Conservation (phyloP, 2,329 filamentous ascomycete species). For the Boeremia exigua region DNA sequence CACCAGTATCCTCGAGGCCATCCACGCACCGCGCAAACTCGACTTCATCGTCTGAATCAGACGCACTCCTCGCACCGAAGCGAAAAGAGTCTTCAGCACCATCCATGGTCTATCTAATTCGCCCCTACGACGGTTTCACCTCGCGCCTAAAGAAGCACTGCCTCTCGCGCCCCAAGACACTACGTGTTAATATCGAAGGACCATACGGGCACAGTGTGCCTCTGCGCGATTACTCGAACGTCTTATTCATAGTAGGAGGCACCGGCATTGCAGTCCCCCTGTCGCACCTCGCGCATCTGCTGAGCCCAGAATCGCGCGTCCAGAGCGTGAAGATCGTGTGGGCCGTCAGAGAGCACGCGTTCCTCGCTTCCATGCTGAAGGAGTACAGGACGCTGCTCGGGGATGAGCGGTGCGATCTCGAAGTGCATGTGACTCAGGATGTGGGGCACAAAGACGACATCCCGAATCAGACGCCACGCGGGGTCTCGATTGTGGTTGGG, state of each 20-base stretch:
- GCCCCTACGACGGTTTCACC: slow-evolving; percentile 60
- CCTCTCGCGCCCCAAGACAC: slow-evolving; percentile 29
- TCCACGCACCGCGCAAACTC: slow-evolving; percentile 16
- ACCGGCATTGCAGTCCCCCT: slow-evolving; percentile 44
- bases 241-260: slow-evolving; percentile 47
- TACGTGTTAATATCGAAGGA: slow-evolving; percentile 57
- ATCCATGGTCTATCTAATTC: slow-evolving; percentile 55
- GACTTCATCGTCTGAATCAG: slow-evolving; percentile 32
- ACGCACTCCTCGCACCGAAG: slow-evolving; percentile 34
- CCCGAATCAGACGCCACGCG: slow-evolving; percentile 22
- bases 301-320: slow-evolving; percentile 20
- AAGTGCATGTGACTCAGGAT: slow-evolving; percentile 37
- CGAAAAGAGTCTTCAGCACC: slow-evolving; percentile 1
- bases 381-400: slow-evolving; percentile 30
- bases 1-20: slow-evolving; percentile 17
- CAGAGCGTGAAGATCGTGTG: slow-evolving; percentile 40
- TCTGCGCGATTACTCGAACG: slow-evolving; percentile 49
- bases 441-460: slow-evolving; percentile 31
- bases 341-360: slow-evolving; percentile 42
- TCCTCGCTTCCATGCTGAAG: slow-evolving; percentile 31
- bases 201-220: slow-evolving; percentile 56
- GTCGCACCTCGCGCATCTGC: slow-evolving; percentile 35
- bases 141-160: slow-evolving; percentile 46
- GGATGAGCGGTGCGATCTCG: slow-evolving; percentile 34
- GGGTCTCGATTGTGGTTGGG: slow-evolving; percentile 38